Conservation (phyloP, 2,329 filamentous ascomycete genomes). For the Lachnellula suecica region DNA sequence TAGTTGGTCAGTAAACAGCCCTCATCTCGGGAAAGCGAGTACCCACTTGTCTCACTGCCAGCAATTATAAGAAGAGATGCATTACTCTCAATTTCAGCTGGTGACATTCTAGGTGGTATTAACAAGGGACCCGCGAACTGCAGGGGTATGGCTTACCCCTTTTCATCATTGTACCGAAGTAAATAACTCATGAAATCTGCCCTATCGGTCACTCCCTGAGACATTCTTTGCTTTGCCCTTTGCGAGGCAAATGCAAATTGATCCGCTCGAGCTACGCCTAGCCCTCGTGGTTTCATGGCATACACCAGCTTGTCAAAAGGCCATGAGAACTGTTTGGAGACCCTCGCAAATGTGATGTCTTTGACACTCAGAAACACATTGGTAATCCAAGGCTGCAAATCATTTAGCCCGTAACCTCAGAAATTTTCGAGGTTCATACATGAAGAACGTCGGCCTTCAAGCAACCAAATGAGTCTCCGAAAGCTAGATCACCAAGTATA, state of each 20-base stretch:
- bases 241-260: not conserved
- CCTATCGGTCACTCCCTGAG: conserved; percentile 1
- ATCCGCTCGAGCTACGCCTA: not conserved
- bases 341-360: not conserved
- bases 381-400: conserved; percentile 27
- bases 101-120: conserved; percentile 4
- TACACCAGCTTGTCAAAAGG: not conserved
- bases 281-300: not conserved
- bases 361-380: conserved; percentile 2
- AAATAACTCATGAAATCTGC: conserved; percentile 14
- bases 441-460: not conserved
- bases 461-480: conserved; percentile 31
- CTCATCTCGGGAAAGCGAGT: not conserved
- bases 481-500: conserved; percentile 36
- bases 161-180: conserved; percentile 9
- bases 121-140: not conserved
- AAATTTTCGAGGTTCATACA: not conserved
- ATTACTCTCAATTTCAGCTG: conserved; percentile 7
- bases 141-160: not conserved
- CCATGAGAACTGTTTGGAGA: conserved; percentile 1
- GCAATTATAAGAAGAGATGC: conserved; percentile 29
- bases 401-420: not conserved
- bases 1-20: not conserved
- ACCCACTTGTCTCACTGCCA: conserved; percentile 32
- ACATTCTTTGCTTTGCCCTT: not conserved